phyloP scores from a whole-genome alignment of 1,284 basidiomycete genomes.

The Amylostereum chailletii region DNA sequence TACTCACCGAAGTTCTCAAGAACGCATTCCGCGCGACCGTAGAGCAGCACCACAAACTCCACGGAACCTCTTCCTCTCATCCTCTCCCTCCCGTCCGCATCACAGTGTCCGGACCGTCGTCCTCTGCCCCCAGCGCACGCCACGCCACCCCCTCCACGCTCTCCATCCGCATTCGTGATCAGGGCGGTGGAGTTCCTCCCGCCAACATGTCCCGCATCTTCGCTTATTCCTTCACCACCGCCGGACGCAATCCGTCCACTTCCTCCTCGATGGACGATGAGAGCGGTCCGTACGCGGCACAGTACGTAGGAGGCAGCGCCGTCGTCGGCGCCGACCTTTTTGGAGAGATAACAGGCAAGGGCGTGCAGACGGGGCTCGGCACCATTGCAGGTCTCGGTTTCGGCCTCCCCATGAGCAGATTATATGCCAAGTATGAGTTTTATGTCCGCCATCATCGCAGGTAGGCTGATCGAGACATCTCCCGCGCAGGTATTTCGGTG shows the following conservation, averaged over 20 bases:
- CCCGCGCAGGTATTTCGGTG: conserved; percentile 61
- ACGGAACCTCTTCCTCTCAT: conserved; percentile 24
- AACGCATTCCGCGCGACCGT: conserved; percentile 87
- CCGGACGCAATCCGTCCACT: conserved; percentile 31
- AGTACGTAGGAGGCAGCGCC: conserved; percentile 63
- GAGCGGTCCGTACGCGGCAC: conserved; percentile 65
- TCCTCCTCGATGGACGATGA: conserved; percentile 32
- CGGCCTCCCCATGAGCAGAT: conserved; percentile 76
- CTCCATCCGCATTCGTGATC: conserved; percentile 74
- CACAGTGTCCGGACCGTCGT: conserved; percentile 57
- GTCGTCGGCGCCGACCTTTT: conserved; percentile 55
- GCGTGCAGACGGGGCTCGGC: conserved; percentile 65
- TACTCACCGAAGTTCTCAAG: conserved; percentile 80
- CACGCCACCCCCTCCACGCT: conserved; percentile 29
- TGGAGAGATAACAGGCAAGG: conserved; percentile 66
- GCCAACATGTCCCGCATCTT: conserved; percentile 74
- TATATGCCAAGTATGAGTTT: conserved; percentile 57
- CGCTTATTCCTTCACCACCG: conserved; percentile 87
- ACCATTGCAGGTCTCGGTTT: conserved; percentile 81
- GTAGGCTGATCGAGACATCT: not conserved
- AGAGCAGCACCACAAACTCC: conserved; percentile 53
- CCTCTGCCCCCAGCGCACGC: conserved; percentile 1
- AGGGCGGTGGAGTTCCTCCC: conserved; percentile 78
- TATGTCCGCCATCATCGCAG: not conserved
- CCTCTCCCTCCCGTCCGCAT: conserved; percentile 59